phyloP scores from a whole-genome alignment of 805 yeast genomes.

The Kodamaea nitidulidarum region DNA sequence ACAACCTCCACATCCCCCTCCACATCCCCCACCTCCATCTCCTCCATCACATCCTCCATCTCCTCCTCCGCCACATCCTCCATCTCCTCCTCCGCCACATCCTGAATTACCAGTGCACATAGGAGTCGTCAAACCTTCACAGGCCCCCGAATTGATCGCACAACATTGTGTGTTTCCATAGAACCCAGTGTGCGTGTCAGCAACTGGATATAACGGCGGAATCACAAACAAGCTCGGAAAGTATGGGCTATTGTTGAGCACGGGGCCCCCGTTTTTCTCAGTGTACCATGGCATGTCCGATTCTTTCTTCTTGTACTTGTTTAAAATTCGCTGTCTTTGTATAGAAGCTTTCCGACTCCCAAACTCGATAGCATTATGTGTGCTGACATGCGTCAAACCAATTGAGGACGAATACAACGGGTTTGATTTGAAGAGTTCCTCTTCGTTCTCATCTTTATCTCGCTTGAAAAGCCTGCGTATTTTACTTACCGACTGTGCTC shows the following conservation, averaged over 20 bases:
- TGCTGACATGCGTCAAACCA: conserved; percentile 4
- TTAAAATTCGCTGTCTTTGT: not conserved
- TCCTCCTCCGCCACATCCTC: conserved; percentile 9
- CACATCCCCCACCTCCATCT: conserved; percentile 4
- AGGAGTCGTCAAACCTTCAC: conserved; percentile 6
- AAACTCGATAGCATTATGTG: conserved; percentile 5
- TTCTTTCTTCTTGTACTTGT: not conserved
- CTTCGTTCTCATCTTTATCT: not conserved
- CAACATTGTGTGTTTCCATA: no score
- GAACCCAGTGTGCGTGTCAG: not conserved
- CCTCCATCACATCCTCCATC: conserved; percentile 8
- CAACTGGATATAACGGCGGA: conserved; percentile 10
- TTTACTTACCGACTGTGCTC: not conserved
- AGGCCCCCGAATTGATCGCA: not conserved
- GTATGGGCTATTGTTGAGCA: not conserved
- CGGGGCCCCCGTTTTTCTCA: not conserved
- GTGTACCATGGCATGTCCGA: conserved; percentile 3
- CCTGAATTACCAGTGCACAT: not conserved
- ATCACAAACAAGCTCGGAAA: conserved; percentile 10
- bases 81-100: conserved; percentile 9
- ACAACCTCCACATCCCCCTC: not conserved
- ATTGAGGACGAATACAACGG: not conserved
- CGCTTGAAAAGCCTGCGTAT: conserved; percentile 1
- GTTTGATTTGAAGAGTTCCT: no score
- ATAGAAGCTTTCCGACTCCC: not conserved